Percentiles rank a stretch among this genome's conserved stretches.
phyloP scores from a whole-genome alignment of 2,329 filamentous ascomycete genomes.

The Penicillium verrucosum region DNA sequence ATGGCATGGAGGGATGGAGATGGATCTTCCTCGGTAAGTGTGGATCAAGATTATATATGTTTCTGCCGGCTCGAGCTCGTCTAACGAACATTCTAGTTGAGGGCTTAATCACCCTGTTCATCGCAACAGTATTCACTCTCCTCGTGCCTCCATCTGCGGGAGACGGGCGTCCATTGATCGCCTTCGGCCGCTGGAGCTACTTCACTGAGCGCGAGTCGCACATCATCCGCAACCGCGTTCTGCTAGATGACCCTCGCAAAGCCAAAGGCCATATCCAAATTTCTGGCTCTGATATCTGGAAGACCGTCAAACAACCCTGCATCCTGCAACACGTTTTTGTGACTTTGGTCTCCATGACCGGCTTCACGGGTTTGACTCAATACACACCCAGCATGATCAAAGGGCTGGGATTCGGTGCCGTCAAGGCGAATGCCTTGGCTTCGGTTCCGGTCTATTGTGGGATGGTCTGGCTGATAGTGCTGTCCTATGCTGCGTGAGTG shows the following conservation, averaged over 20 bases:
- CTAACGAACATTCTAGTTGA: constrained; percentile 37
- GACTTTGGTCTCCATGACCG: constrained; percentile 48
- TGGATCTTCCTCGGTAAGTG: constrained; percentile 50
- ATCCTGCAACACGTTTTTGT: constrained; percentile 54
- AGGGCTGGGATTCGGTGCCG: constrained; percentile 50
- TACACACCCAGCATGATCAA: constrained; percentile 56
- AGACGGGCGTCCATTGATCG: constrained; percentile 36
- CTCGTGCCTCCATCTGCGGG: constrained; percentile 40
- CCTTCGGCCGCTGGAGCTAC: constrained; percentile 40
- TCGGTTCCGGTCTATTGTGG: constrained; percentile 47
- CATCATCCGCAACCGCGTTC: constrained; percentile 42
- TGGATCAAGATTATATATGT: too few species aligned
- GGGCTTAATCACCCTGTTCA: constrained; percentile 51
- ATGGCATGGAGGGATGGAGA: constrained; percentile 53
- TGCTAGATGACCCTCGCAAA: constrained; percentile 46
- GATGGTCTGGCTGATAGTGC: constrained; percentile 27
- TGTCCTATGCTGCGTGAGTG: constrained; percentile 27
- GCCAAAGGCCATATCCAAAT: constrained; percentile 37
- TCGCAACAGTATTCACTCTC: constrained; percentile 41
- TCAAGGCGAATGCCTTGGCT: constrained; percentile 54
- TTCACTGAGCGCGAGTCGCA: constrained; percentile 45
- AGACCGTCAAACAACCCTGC: constrained; percentile 46
- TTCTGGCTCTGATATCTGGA: constrained; percentile 34
- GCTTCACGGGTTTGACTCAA: constrained; percentile 49
- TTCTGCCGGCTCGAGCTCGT: background rate